Conservation (phyloP, 2,329 filamentous ascomycete genomes). For the Colletotrichum sp. region DNA sequence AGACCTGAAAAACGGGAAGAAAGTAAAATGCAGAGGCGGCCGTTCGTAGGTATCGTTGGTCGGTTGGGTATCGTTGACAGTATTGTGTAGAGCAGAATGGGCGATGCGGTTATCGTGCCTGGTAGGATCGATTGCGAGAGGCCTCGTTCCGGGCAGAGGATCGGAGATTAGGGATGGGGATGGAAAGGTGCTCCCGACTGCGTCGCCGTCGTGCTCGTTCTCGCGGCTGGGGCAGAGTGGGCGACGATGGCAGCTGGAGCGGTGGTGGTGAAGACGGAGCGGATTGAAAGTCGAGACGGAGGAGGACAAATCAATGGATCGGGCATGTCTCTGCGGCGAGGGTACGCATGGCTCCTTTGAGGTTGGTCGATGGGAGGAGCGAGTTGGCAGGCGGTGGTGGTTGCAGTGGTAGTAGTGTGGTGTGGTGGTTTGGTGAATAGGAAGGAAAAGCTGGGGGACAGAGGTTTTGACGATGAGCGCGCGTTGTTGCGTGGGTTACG, state of each 20-base stretch:
- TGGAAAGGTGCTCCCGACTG: background rate
- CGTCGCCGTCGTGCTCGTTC: background rate
- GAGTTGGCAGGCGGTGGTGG: background rate
- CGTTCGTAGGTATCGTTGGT: constrained; percentile 14
- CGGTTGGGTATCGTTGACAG: constrained; percentile 10
- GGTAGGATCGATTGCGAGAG: background rate
- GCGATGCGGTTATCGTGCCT: background rate
- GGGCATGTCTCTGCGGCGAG: constrained; percentile 14
- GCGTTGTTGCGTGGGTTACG: background rate
- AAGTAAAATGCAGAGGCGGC: background rate
- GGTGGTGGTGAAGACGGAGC: constrained; percentile 27
- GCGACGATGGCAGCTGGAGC: background rate
- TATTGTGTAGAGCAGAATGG: background rate
- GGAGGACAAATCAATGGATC: constrained; percentile 24
- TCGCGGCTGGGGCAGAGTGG: background rate
- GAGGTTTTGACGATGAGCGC: constrained; percentile 17
- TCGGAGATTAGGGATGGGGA: background rate
- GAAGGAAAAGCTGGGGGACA: background rate
- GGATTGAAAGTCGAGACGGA: constrained; percentile 30
- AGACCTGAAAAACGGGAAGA: background rate
- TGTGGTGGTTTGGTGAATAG: background rate
- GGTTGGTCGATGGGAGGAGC: background rate
- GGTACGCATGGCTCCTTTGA: constrained; percentile 2
- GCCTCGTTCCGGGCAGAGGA: background rate
- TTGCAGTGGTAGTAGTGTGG: background rate